Evolutionary conservation across 1,284 basidiomycete species (phyloP), one percentile per base, ranked within the genome.

Genomic region (Takashimella tepidaria): DNA sequence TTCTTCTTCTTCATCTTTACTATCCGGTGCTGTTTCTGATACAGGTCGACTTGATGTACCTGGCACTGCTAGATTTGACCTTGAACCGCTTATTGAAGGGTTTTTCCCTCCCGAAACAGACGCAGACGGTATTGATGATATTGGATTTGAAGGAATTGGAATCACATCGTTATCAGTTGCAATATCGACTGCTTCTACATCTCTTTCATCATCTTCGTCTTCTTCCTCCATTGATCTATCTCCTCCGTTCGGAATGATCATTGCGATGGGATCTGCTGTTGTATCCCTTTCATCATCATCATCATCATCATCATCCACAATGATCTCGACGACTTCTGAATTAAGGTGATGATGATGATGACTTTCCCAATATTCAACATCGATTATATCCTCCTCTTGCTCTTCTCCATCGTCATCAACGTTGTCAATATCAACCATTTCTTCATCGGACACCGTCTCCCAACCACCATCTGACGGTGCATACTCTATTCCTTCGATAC

Each of bases 401-500:
- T 25, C 21, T n/a, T 45, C 44, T 19, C 41, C 13, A 2, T 45
- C 26, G 26, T 22, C 44, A 25, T 24, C 43, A 37, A 10, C 46
- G 3, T 20, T 26, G 21, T 27, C 46, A 5, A 42, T 22, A 22
- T 47, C 48, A 24, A 37, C 47, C 19, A 25, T 16, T 20, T 40
- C 56, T 11, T 55, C 57, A 27, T 53, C 50, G 2, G 45, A 51
- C 37, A 61, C 59, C n/a, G 64, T 69, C 61, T 59, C 67, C 67
- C 58, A 67, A 49, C 59, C 61, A 52, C 27, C 66, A 50, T 63
- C 66, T 20, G 53, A 55, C 45, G 23, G 55, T 45, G 11, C 62
- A 43, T 45, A 46, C 31, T 59, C 47, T n/a, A n/a, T n/a, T n/a
- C n/a, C n/a, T 41, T 55, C 49, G n/a, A 62, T 59, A 24, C 66